Conservation (phyloP, 306 rosid genomes). For the Fagus sylvatica region DNA sequence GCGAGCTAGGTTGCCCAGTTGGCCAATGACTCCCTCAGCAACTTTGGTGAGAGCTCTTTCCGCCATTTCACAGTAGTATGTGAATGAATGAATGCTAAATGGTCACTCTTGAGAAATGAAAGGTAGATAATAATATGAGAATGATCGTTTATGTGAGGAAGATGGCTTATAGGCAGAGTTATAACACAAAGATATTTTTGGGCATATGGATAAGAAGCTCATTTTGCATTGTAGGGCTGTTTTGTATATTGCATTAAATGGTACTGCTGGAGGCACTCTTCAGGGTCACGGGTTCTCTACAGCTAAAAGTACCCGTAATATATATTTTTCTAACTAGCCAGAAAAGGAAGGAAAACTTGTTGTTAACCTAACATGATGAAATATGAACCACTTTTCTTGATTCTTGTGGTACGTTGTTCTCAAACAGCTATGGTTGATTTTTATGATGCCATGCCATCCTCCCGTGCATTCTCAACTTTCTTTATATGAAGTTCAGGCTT, state of each 20-base stretch:
- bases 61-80: no score
- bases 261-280: constrained; percentile 24
- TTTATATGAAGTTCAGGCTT: constrained; percentile 37
- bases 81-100: no score
- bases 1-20: no score
- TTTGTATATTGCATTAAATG: constrained; percentile 29
- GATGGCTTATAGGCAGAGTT: no score
- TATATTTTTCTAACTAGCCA: background rate
- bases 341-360: constrained; percentile 22
- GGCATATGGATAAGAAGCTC: no score
- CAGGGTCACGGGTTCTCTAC: constrained; percentile 41
- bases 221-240: no score
- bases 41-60: no score
- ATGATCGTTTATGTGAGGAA: no score
- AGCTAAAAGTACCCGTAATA: constrained; percentile 27
- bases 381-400: constrained; percentile 4
- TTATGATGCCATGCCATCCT: constrained; percentile 29
- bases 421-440: constrained; percentile 39
- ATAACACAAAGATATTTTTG: no score
- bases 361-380: constrained; percentile 40
- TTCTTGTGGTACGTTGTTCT: constrained; percentile 28
- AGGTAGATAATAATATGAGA: no score
- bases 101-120: no score
- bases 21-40: no score
- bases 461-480: constrained; percentile 74